Evolutionary conservation across 1,284 basidiomycete genomes (phyloP), one percentile per base, ranked within the genome.

Genomic region (Vanrija humicola): DNA sequence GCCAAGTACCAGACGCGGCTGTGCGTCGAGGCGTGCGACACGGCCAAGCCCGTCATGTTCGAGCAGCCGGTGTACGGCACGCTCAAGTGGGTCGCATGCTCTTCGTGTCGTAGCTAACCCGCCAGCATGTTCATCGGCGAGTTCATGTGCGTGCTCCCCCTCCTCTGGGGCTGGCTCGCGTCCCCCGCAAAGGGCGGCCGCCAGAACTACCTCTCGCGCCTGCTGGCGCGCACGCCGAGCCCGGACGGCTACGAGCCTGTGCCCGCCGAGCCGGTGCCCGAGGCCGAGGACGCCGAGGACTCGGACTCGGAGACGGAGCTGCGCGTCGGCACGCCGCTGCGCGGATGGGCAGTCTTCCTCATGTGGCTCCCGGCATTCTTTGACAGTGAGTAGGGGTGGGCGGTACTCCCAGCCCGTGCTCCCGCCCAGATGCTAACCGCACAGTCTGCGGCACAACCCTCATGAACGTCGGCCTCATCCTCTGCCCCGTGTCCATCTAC

Each of bases 401-500:
- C 18, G 21, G 28, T 12, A 7, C 28, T 29, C 28, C 8, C 28
- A 3, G 28, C 28, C 8, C 28, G 28, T 12, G 28, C 28, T 29
- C 28, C 10, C 3, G 6, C 28, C 6, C 28, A 23, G 21, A 38
- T 43, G n/a, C 46, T 56, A 28, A 52, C 50, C 14, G 12, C 34
- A 10, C 53, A 73, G 73, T 74, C 56, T 74, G 68, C 55, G 70
- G 72, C 3, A 73, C 70, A 15, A 74, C 91, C 83, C 81, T 94
- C 65, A 97, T 97, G 94, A 96, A 96, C 68, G 82, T 94, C 65
- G 94, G 93, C 55, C 82, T 98, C 50, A 83, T 98, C 47, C 91
- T 95, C 75, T 95, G 91, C 1, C 94, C 94, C 23, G 95, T 98
- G 43, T 96, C 92, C 50, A 92, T 98, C 67, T 98, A 90, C 81